A percentile compares a stretch with the other conserved stretches of the same genome.
Evolutionary conservation across 139 green algal species (phyloP).

Genomic region (Chlorella sp.): DNA sequence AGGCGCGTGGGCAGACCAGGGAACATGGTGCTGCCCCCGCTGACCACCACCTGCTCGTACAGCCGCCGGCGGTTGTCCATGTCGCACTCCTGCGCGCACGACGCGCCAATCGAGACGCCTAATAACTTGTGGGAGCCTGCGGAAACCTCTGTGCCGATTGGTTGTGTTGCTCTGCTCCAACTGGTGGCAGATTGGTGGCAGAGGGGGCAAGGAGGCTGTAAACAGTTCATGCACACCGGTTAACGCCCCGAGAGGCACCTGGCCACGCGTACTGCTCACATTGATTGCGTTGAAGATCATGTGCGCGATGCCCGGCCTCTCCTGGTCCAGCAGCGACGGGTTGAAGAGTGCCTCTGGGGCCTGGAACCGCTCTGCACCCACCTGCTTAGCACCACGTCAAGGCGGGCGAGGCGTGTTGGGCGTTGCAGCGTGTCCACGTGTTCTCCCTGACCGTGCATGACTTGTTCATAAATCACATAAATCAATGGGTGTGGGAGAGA

Average conservation of each 20-base stretch:
- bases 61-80: slow-evolving; percentile 72
- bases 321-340: slow-evolving; percentile 58
- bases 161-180: too few species aligned
- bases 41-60: slow-evolving; percentile 75
- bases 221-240: neutral
- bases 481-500: too few species aligned
- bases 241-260: neutral
- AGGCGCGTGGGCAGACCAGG: slow-evolving; percentile 56
- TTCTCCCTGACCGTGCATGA: too few species aligned
- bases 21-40: slow-evolving; percentile 71
- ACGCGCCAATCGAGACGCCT: too few species aligned
- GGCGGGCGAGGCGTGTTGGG: neutral
- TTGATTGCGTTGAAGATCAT: slow-evolving; percentile 67
- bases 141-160: too few species aligned
- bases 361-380: slow-evolving; percentile 74
- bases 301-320: slow-evolving; percentile 58
- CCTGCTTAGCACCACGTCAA: neutral
- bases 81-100: slow-evolving; percentile 58
- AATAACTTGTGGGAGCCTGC: too few species aligned
- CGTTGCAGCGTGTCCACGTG: neutral
- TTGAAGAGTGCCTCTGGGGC: slow-evolving; percentile 64
- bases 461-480: too few species aligned
- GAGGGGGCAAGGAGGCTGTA: too few species aligned
- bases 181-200: too few species aligned
- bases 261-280: too few species aligned